Evolutionary conservation across 1,139 yeast genomes (phyloP).

Genomic region (Hanseniaspora gamundiae): DNA sequence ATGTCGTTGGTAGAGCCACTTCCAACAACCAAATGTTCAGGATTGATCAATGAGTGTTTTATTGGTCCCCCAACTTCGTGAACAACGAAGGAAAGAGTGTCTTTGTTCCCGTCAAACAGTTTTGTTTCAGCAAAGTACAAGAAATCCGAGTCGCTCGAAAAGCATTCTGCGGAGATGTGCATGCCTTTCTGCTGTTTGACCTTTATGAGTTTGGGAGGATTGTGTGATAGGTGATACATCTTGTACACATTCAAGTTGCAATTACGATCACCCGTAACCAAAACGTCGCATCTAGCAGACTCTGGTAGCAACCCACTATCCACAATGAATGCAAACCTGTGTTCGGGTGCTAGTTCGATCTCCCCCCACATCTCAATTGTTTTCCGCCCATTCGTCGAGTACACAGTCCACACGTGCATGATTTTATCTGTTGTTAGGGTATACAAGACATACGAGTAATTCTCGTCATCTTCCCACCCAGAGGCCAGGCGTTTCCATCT

Average conservation of each 20-base stretch:
- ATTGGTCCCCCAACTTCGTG: conserved; percentile 43
- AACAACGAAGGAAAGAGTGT: conserved; percentile 32
- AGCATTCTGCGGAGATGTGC: conserved; percentile 17
- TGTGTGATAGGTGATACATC: conserved; percentile 39
- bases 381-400: conserved; percentile 45
- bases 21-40: conserved; percentile 22
- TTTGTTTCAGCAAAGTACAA: conserved; percentile 26
- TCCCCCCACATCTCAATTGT: conserved; percentile 51
- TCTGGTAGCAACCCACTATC: conserved; percentile 43
- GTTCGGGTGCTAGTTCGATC: conserved; percentile 31
- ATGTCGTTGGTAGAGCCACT: conserved; percentile 6
- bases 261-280: conserved; percentile 35
- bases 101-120: conserved; percentile 16
- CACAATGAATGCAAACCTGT: conserved; percentile 36
- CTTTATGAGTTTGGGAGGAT: conserved; percentile 33
- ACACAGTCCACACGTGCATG: conserved; percentile 54
- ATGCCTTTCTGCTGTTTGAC: conserved; percentile 17
- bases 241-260: conserved; percentile 38
- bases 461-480: conserved; percentile 12
- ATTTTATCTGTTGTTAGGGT: conserved; percentile 24
- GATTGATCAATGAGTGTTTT: conserved; percentile 33
- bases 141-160: conserved; percentile 23
- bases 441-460: conserved; percentile 15
- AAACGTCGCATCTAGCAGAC: conserved; percentile 37
- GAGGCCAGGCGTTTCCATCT: conserved; percentile 37